These are phyloP conservation scores for Chlamydomonas asymmetrica DNA, from an alignment of 139 green algal species.

Conservation along the genomic window DNA sequence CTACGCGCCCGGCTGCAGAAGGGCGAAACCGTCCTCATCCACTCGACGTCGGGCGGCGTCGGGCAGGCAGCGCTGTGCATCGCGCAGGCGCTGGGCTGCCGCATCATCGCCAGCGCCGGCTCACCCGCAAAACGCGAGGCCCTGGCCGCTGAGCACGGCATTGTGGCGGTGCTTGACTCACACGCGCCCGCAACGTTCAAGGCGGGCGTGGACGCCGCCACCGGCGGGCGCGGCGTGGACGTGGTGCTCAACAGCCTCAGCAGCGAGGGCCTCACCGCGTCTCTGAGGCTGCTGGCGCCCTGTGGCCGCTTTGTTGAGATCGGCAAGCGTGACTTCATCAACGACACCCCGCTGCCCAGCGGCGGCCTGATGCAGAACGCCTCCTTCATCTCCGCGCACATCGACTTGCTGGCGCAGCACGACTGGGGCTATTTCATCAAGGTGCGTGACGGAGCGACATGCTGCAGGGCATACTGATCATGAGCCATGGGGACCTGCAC, in stretches of 20 bases:
- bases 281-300: conserved; percentile 48
- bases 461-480: too few relatives aligned
- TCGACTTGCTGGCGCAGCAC: too few relatives aligned
- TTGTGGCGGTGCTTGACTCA: conserved; percentile 33
- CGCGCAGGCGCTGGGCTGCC: conserved; percentile 33
- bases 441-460: too few relatives aligned
- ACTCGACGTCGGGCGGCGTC: conserved; percentile 64
- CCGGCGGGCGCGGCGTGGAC: conserved; percentile 39
- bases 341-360: too few relatives aligned
- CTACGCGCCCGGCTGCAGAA: conserved; percentile 14
- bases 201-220: conserved; percentile 30
- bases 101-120: conserved; percentile 72
- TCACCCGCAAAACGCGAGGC: conserved; percentile 67
- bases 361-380: too few relatives aligned
- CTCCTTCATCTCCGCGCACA: too few relatives aligned
- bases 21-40: conserved; percentile 57
- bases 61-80: conserved; percentile 73
- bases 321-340: conserved; percentile 87
- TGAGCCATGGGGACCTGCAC: too few relatives aligned
- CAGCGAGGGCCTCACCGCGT: conserved; percentile 71
- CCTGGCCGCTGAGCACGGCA: conserved; percentile 53
- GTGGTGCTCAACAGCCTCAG: conserved; percentile 86
- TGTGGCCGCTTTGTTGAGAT: conserved; percentile 81
- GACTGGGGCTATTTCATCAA: too few relatives aligned
- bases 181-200: conserved; percentile 67